These are phyloP conservation scores for Acer negundo DNA, from an alignment of 345 rosid genomes.

Conservation along the genomic window DNA sequence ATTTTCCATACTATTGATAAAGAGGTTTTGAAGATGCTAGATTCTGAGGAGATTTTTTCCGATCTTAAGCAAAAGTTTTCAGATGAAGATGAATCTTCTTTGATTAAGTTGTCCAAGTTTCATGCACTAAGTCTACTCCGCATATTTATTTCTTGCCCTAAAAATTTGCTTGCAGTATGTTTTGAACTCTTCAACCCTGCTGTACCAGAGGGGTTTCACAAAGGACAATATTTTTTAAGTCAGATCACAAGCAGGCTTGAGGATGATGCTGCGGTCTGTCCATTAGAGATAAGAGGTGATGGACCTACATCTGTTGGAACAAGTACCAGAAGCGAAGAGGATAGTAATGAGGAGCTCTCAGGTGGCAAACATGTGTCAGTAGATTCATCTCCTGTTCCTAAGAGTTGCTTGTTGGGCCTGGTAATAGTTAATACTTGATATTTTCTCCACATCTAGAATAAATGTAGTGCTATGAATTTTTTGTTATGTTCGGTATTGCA, in stretches of 20 bases:
- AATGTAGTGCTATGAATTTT: neutral
- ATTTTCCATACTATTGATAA: slow-evolving; percentile 60
- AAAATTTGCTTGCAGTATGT: slow-evolving; percentile 66
- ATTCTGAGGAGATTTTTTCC: slow-evolving; percentile 46
- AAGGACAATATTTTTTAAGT: slow-evolving; percentile 61
- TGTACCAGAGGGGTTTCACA: slow-evolving; percentile 52
- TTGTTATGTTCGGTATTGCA: neutral
- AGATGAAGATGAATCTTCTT: slow-evolving; percentile 51
- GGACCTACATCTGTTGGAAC: slow-evolving; percentile 43
- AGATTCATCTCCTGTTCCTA: slow-evolving; percentile 36
- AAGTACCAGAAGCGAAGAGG: slow-evolving; percentile 31
- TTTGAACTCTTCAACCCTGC: slow-evolving; percentile 68
- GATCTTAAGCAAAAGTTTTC: slow-evolving; percentile 66
- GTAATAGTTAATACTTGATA: slow-evolving; percentile 71
- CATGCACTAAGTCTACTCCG: slow-evolving; percentile 57
- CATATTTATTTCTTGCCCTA: slow-evolving; percentile 69
- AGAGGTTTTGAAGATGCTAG: slow-evolving; percentile 53
- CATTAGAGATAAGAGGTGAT: slow-evolving; percentile 31
- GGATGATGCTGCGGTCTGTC: slow-evolving; percentile 32
- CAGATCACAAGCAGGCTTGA: slow-evolving; percentile 54
- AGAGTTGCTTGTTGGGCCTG: slow-evolving; percentile 72
- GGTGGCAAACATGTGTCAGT: slow-evolving; percentile 34
- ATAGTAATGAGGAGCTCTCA: slow-evolving; percentile 32
- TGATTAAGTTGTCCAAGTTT: slow-evolving; percentile 61
- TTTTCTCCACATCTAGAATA: slow-evolving; percentile 7